Base-by-base conservation (phyloP, 768 basidiomycete species). In the Suillus variegatus region DNA sequence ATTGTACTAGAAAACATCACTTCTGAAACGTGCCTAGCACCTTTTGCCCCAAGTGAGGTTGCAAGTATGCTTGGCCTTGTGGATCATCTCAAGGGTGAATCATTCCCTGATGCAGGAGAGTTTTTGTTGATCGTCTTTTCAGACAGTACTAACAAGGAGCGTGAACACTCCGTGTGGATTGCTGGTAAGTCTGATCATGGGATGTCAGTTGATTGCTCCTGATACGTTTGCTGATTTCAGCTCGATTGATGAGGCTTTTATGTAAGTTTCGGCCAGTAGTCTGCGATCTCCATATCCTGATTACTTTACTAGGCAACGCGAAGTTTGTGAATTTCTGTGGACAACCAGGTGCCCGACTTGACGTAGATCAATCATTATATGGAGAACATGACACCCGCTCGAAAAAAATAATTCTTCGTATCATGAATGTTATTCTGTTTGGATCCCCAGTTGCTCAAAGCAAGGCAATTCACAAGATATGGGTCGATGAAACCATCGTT, bases 371-470 rank as follows among this genome's bases (percentile, higher is more conserved):
- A 62, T 75, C 76, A 0, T 62, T 78, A 12, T 67, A 74, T 46
- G 56, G 54, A 56, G 14, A 56, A n/a, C 40, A 62, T 6, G 10
- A 57, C 14, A 52, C 40, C 2, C 28, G 16, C 13, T 56, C 40
- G 9, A 76, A 75, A 14, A 80, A 82, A 0, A 72, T 66, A 58
- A 70, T 81, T 38, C 76, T 84, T 64, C 73, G 65, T 18, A 41
- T 73, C 3, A 54, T 82, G 1, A 81, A 80, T 2, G 74, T 76
- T 0, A 51, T 84, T 6, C 73, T 86, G 3, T 86, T 85, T 72
- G 79, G 70, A 14, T 78, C 82, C 7, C 85, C 85, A 0, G 75
- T 82, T 41, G 72, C 80, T 8, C 82, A 86, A 68, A 69, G 82
- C n/a, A 70, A 70, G 16, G 72, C 72, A 22, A 62, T 86, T 60